Percentiles rank a stretch among this genome's conserved stretches.
Evolutionary conservation across 371 early-diverging fungal genomes (phyloP).

Genomic region (Zychaea mexicana): DNA sequence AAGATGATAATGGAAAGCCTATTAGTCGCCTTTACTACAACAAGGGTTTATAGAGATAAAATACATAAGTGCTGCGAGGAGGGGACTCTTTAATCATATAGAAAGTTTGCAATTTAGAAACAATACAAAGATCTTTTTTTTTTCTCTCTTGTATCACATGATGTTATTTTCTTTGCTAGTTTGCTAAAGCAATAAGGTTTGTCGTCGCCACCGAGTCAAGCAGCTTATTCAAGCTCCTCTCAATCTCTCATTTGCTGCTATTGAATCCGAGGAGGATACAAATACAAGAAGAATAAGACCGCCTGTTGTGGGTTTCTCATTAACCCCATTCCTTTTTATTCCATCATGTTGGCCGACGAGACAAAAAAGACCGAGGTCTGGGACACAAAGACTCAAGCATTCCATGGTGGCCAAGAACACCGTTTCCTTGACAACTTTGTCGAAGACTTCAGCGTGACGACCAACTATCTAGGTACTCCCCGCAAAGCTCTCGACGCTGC

Average conservation of each 20-base stretch:
- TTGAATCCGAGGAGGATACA: not conserved
- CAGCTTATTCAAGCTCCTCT: no score
- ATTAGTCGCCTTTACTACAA: slow-evolving; percentile 69
- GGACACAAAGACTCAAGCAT: slow-evolving; percentile 84
- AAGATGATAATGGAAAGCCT: slow-evolving; percentile 53
- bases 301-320: no score
- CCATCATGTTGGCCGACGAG: slow-evolving; percentile 4
- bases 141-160: no score
- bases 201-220: no score
- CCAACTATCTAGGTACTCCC: slow-evolving; percentile 84
- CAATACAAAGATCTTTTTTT: no score
- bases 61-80: no score
- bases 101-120: not conserved
- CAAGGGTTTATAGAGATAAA: slow-evolving; percentile 59
- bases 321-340: not conserved
- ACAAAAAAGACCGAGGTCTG: slow-evolving; percentile 44
- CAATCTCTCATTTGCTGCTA: no score
- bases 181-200: no score
- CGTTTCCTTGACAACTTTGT: slow-evolving; percentile 77
- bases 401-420: slow-evolving; percentile 90
- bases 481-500: slow-evolving; percentile 72
- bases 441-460: slow-evolving; percentile 89
- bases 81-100: no score
- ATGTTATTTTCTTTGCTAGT: no score
- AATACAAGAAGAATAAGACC: not conserved